A percentile compares a stretch with the other conserved stretches of the same genome.
phyloP scores from a whole-genome alignment of 2,329 filamentous ascomycete species.

The Aureobasidium vineae region DNA sequence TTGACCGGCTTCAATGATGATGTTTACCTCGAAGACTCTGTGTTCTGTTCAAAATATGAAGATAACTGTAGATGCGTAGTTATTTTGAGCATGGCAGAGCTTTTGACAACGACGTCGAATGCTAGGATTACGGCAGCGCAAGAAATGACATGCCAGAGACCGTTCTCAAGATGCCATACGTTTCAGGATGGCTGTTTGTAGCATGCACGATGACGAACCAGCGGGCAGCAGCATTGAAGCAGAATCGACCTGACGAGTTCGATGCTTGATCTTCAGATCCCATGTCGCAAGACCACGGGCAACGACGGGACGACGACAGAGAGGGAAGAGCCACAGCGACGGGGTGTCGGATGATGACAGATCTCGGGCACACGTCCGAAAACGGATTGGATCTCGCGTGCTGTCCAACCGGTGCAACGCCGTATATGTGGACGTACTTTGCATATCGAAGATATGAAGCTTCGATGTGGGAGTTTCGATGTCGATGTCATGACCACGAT shows the following conservation, averaged over 20 bases:
- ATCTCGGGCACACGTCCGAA: neutral
- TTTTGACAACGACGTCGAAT: neutral
- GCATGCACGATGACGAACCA: constrained; percentile 3
- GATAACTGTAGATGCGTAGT: neutral
- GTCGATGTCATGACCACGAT: neutral
- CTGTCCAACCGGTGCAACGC: neutral
- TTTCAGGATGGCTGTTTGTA: neutral
- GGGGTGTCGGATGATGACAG: neutral
- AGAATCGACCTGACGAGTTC: neutral
- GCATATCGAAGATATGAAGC: neutral
- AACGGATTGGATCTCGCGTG: neutral
- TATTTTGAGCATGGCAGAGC: neutral
- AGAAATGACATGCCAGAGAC: neutral
- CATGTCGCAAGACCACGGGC: no score
- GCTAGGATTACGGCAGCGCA: neutral
- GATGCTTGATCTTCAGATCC: neutral
- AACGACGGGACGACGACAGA: neutral
- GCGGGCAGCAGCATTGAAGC: neutral
- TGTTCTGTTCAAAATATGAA: neutral
- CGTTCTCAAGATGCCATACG: neutral
- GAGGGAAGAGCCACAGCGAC: neutral
- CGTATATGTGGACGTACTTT: neutral
- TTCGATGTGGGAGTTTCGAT: neutral
- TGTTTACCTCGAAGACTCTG: neutral
- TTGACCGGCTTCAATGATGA: neutral